These are phyloP conservation scores for Lentinula aciculospora DNA, from an alignment of 768 basidiomycete genomes.

Conservation along the genomic window DNA sequence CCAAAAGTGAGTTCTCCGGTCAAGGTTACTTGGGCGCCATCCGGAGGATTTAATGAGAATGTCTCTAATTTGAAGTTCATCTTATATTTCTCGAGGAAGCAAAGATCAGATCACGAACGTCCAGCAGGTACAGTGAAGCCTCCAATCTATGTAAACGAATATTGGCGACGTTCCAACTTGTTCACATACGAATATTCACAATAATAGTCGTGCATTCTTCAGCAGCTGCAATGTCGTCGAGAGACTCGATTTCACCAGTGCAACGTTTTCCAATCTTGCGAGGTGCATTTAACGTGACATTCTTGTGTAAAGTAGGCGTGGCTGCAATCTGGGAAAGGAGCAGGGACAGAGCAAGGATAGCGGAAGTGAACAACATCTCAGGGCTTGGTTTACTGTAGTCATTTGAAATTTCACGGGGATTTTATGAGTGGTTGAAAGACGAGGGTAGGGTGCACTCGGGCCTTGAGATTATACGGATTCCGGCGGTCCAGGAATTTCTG, in stretches of 20 bases:
- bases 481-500: neutral
- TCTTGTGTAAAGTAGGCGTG: neutral
- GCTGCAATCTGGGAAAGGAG: neutral
- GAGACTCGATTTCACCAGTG: constrained; percentile 11
- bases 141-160: constrained; percentile 23
- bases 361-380: neutral
- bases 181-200: constrained; percentile 2
- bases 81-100: neutral
- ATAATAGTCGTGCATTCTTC: constrained; percentile 39
- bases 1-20: constrained; percentile 40
- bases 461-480: neutral
- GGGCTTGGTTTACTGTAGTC: neutral
- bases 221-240: constrained; percentile 21
- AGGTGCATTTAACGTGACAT: neutral
- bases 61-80: constrained; percentile 14
- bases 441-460: neutral
- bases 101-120: neutral
- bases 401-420: neutral
- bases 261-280: constrained; percentile 13
- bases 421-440: neutral
- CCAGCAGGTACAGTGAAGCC: constrained; percentile 39
- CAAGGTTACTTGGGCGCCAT: constrained; percentile 38
- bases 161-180: neutral
- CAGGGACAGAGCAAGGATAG: neutral
- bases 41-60: constrained; percentile 30